Evolutionary conservation across 176 grass and related monocot species (phyloP), one percentile per base, ranked within the genome.

Genomic region (Cenchrus purpureus): DNA sequence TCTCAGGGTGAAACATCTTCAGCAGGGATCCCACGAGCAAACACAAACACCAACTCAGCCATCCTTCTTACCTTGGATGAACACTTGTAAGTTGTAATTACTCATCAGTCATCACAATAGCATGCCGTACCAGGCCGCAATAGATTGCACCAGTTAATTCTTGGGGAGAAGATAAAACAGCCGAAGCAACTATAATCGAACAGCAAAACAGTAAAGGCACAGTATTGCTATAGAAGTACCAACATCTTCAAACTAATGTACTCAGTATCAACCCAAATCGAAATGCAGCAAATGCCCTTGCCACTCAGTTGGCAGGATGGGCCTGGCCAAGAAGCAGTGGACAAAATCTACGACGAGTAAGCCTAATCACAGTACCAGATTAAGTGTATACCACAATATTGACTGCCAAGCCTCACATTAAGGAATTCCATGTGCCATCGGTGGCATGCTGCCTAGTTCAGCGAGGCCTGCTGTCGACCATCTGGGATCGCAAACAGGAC

Each of bases 401-500:
- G 46, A 73, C 29, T 8, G 46, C 13, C 1, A 19, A 31, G n/a
- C 13, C 22, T 46, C 0, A 9, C 7, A 73, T 31, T 54, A 25
- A 10, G 46, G 48, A 65, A 31, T 53, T 73, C 22, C 71, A 73
- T 52, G 48, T 52, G 70, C 46, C n/a, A 25, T 28, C 46, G 53
- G 12, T 74, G n/a, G 46, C 59, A 65, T 32, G 19, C 29, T 4
- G 1, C 15, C 62, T 87, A 68, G 34, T 93, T 94, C 31, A 83
- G 66, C 10, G 82, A 89, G 65, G 88, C 49, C 77, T 94, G 88
- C 79, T 92, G 87, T 12, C 92, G 68, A 25, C 95, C 92, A 68
- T 97, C 95, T 62, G 92, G 92, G 60, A 97, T 97, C 17, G 88
- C 86, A 70, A 97, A 97, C 6, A 97, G 85, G 45, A 97, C 87